A percentile compares a stretch with the other conserved stretches of the same genome.
Conservation (phyloP, 1,139 yeast species). For the Sugiyamaella xylanicola region DNA sequence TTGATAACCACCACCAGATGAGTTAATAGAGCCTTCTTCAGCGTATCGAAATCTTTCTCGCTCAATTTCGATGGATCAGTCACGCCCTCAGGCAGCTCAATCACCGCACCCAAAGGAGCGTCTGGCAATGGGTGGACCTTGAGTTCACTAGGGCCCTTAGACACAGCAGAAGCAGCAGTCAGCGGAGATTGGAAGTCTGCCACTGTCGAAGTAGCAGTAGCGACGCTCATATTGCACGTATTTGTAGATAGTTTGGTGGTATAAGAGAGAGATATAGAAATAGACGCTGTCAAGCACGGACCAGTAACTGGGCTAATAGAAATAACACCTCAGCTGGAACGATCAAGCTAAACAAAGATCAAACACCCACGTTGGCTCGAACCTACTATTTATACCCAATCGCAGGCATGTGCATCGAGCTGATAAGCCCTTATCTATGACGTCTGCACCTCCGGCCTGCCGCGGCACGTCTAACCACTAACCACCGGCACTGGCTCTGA, state of each 20-base stretch:
- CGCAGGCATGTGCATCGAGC: no score
- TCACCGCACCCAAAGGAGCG: conserved; percentile 60
- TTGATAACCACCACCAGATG: conserved; percentile 76
- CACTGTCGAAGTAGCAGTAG: conserved; percentile 2
- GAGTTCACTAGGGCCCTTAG: neutral
- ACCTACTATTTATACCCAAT: neutral
- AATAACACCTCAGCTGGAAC: no score
- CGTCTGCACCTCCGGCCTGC: conserved; percentile 17
- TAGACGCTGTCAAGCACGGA: no score
- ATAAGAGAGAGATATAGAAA: no score
- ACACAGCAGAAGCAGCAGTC: neutral
- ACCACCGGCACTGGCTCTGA: no score
- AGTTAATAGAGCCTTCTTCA: conserved; percentile 64
- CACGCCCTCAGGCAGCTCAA: conserved; percentile 65
- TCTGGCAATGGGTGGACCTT: conserved; percentile 22
- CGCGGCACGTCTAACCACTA: no score
- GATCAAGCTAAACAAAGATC: neutral
- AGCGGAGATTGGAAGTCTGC: neutral
- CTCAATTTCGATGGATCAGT: conserved; percentile 72
- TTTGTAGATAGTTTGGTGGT: no score
- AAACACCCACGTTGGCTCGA: no score
- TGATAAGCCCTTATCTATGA: conserved; percentile 15
- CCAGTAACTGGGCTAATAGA: no score
- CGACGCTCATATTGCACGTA: conserved; percentile 4
- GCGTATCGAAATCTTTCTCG: conserved; percentile 62